phyloP scores from a whole-genome alignment of 2,329 filamentous ascomycete genomes.

The Capronia americana region DNA sequence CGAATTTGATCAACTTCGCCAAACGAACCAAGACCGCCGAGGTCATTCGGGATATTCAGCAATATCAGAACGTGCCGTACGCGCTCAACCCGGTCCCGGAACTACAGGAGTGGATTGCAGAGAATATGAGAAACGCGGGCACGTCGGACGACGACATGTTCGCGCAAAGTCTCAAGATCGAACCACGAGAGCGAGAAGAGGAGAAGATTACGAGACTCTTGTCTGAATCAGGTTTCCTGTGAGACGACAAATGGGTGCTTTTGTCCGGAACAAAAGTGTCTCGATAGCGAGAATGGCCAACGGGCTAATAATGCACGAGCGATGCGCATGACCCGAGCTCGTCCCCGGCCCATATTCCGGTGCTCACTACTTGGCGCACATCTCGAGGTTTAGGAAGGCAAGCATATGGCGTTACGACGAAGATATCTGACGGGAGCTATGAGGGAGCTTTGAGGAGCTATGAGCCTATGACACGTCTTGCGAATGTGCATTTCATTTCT shows the following conservation, averaged over 20 bases:
- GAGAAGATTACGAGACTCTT: slow-evolving; percentile 92
- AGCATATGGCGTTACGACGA: slow-evolving; percentile 7
- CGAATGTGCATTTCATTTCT: slow-evolving; percentile 1
- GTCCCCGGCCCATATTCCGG: neutral
- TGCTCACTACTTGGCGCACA: neutral
- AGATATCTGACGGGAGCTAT: slow-evolving; percentile 2
- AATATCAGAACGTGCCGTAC: slow-evolving; percentile 98
- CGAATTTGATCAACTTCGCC: slow-evolving; percentile 96
- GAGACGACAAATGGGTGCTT: slow-evolving; percentile 31
- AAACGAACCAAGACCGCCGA: slow-evolving; percentile 98
- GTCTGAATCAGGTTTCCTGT: slow-evolving; percentile 57
- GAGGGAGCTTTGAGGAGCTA: slow-evolving; percentile 8
- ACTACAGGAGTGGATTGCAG: slow-evolving; percentile 94
- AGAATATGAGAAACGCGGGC: slow-evolving; percentile 92
- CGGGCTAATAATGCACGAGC: neutral
- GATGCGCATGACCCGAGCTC: neutral
- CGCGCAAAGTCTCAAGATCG: slow-evolving; percentile 90
- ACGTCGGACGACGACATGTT: slow-evolving; percentile 98
- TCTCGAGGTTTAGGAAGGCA: neutral
- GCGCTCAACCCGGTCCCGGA: slow-evolving; percentile 86
- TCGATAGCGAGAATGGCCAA: neutral
- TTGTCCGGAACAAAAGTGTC: slow-evolving; percentile 27
- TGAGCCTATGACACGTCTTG: slow-evolving; percentile 13
- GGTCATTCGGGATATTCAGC: slow-evolving; percentile 97
- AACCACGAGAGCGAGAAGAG: slow-evolving; percentile 94